Evolutionary conservation across 768 basidiomycete genomes (phyloP).

Genomic region (Calocera cornea): DNA sequence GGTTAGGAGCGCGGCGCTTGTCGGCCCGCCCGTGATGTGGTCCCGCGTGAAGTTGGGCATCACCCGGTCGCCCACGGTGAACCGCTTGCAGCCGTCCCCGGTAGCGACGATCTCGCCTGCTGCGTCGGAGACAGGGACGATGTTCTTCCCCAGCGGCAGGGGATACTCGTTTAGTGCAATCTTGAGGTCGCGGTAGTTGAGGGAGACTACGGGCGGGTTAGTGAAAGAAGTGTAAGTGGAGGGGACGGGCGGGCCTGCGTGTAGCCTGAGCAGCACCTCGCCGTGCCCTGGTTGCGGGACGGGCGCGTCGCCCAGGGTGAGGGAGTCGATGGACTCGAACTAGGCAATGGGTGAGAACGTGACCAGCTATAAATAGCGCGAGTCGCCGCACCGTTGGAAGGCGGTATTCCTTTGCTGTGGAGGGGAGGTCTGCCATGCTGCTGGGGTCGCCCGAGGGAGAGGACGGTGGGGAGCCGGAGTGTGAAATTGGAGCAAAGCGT

Average conservation of each 20-base stretch:
- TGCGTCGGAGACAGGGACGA: constrained; percentile 5
- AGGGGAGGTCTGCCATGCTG: neutral
- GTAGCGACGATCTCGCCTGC: constrained; percentile 11
- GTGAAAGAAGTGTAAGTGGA: neutral
- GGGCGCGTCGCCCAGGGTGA: neutral
- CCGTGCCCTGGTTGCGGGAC: neutral
- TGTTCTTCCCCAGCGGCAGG: neutral
- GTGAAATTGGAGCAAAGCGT: neutral
- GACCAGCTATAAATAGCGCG: neutral
- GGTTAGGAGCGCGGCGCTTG: neutral
- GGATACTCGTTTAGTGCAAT: neutral
- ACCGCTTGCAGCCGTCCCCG: constrained; percentile 5
- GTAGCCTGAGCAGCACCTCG: neutral
- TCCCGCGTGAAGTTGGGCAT: constrained; percentile 10
- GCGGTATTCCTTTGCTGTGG: neutral
- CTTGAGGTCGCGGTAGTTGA: constrained; percentile 5
- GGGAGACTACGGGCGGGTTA: neutral
- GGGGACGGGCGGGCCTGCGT: neutral
- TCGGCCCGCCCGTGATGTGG: neutral
- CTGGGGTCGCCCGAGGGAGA: neutral
- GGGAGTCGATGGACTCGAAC: neutral
- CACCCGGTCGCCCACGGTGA: constrained; percentile 9
- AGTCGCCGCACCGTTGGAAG: neutral
- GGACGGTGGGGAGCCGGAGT: neutral
- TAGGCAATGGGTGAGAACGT: neutral